Evolutionary conservation across 805 yeast species (phyloP).

Genomic region (Alloascoidea africana): DNA sequence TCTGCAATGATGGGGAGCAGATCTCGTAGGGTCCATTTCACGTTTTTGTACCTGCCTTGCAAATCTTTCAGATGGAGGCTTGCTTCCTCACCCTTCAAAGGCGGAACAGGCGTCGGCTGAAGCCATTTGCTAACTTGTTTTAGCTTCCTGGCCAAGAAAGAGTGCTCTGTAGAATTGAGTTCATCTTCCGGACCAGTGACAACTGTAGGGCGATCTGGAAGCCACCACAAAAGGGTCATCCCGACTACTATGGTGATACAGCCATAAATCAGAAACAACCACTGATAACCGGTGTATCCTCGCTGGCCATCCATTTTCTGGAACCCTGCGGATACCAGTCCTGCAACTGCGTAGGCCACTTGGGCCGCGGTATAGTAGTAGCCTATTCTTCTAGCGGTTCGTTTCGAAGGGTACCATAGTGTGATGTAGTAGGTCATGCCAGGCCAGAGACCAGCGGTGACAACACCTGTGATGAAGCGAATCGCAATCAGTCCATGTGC

Average conservation of each 20-base stretch:
- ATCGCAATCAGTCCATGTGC: conserved; percentile 52
- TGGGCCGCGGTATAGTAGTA: conserved; percentile 89
- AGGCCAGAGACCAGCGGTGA: conserved; percentile 86
- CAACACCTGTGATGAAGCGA: conserved; percentile 58
- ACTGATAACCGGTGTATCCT: conserved; percentile 74
- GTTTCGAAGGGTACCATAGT: conserved; percentile 70
- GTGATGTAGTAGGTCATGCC: conserved; percentile 76
- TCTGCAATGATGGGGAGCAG: conserved; percentile 41
- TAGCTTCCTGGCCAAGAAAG: background rate
- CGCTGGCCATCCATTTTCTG: conserved; percentile 62
- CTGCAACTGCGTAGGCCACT: conserved; percentile 80
- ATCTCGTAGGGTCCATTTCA: conserved; percentile 46
- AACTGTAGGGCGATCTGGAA: conserved; percentile 59
- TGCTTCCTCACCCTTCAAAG: conserved; percentile 38
- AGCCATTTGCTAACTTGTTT: conserved; percentile 4
- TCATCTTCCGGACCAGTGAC: conserved; percentile 2
- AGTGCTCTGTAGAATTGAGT: background rate
- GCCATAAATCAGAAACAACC: conserved; percentile 75
- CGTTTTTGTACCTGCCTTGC: conserved; percentile 29
- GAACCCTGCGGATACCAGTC: conserved; percentile 77
- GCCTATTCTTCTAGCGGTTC: conserved; percentile 69
- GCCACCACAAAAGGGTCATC: conserved; percentile 59
- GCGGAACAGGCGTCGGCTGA: conserved; percentile 16
- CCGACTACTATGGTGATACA: conserved; percentile 51
- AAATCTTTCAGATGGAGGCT: conserved; percentile 46